Base-by-base conservation (phyloP, 1,139 yeast species). In the Debaryomycetaceae sp. region DNA sequence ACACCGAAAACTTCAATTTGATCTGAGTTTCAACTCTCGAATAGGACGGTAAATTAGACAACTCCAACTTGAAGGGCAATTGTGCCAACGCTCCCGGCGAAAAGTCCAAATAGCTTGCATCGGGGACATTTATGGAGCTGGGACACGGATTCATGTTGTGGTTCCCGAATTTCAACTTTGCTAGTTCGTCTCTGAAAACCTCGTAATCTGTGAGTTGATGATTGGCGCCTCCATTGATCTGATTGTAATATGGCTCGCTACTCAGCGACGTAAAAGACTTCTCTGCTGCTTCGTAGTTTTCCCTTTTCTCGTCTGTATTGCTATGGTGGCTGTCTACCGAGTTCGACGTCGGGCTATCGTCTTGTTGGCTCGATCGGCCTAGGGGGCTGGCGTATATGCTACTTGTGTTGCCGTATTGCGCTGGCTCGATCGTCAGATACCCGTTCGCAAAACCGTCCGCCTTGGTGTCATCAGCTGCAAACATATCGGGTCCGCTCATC, bases 21-120 rank as follows among this genome's bases (percentile, higher is more conserved):
- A 91, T 88, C 67, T 93, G 98, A 20, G 97, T 93, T 65, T 93
- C 99, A 5, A 93, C 98, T 52, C 99, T 78, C 7, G 97, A 88
- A 54, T 82, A 82, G 8, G 77, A 66, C 1, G 97, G 97, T 42
- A 91, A 68, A 45, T 83, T 85, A 9, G 75, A 67, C 1, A 90
- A 68, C 30, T 68, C 65, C 47, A 91, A 58, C 44, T 75, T 68
- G 63, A 81, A 86, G 4, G 89, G 89, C 47, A 85, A 68, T 9
- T 63, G 58, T 9, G 66, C 60, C 66, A 71, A 59, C n/a, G 65
- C 49, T 34, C 62, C 62, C 1, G 62, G 59, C 1, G 74, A 66
- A 47, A 73, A 69, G 50, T 72, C 77, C 41, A 73, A 60, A 45
- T 67, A 66, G 6, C 68, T 57, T 3, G 67, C 58, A 42, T 67